A percentile compares a stretch with the other conserved stretches of the same genome.
These are phyloP conservation scores for Yamadazyma laniorum DNA, from an alignment of 805 yeast species.

Conservation along the genomic window DNA sequence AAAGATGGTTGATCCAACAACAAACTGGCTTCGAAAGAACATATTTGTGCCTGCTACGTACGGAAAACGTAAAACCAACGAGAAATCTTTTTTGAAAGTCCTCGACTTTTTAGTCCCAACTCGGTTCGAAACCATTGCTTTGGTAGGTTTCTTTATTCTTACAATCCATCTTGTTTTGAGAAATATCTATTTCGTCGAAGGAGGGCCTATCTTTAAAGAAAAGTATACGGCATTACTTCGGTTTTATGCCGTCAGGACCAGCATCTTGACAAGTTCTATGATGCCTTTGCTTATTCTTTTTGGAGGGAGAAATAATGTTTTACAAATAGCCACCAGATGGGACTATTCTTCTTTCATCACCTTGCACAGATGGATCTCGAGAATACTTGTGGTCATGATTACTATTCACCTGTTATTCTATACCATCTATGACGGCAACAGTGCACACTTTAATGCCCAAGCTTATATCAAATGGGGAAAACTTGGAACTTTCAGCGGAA, in stretches of 20 bases:
- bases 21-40: constrained; percentile 32
- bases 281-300: constrained; percentile 34
- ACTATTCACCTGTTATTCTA: constrained; percentile 26
- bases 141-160: constrained; percentile 31
- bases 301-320: constrained; percentile 36
- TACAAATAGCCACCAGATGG: constrained; percentile 40
- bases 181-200: constrained; percentile 24
- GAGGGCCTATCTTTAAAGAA: constrained; percentile 35
- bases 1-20: constrained; percentile 23
- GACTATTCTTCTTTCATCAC: constrained; percentile 30
- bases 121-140: constrained; percentile 34
- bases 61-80: constrained; percentile 27
- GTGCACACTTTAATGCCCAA: constrained; percentile 17
- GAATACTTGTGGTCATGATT: constrained; percentile 22
- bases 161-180: constrained; percentile 23
- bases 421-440: constrained; percentile 15
- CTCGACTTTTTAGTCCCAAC: constrained; percentile 40
- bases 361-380: constrained; percentile 29
- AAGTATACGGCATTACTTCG: constrained; percentile 37
- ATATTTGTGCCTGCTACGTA: constrained; percentile 41
- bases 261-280: constrained; percentile 26
- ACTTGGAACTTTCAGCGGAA: constrained; percentile 33
- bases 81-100: constrained; percentile 18
- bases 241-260: constrained; percentile 40
- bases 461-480: constrained; percentile 25